Percentiles rank a stretch among this genome's conserved stretches.
Conservation (phyloP, 2,329 filamentous ascomycete species). For the Fusarium succisae region DNA sequence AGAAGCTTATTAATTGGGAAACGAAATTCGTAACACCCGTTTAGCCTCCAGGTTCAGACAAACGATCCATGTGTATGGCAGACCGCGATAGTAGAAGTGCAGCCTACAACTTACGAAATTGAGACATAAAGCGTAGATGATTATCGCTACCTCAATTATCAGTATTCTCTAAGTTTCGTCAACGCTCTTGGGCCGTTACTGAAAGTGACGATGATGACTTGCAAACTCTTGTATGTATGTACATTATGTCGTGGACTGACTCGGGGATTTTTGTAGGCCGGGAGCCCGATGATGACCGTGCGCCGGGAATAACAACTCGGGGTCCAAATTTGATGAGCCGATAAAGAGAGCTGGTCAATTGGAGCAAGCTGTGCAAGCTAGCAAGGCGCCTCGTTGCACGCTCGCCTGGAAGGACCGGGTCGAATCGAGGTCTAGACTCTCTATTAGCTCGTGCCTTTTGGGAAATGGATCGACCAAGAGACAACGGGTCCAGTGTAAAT, state of each 20-base stretch:
- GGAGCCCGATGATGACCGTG: conserved; percentile 13
- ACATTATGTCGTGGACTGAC: background rate
- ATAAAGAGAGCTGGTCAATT: conserved; percentile 1
- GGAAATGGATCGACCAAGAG: conserved; percentile 24
- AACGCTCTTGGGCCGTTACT: background rate
- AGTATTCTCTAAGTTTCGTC: background rate
- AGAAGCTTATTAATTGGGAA: background rate
- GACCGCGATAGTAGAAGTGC: background rate
- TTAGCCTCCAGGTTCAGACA: background rate
- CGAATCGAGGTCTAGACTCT: conserved; percentile 30
- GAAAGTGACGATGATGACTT: background rate
- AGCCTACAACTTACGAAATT: background rate
- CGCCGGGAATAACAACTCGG: conserved; percentile 29
- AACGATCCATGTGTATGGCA: background rate
- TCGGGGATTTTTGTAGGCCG: conserved; percentile 16
- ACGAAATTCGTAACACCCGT: background rate
- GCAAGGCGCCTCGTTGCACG: background rate
- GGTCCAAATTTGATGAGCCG: background rate
- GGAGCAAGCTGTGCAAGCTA: background rate
- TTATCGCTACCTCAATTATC: background rate
- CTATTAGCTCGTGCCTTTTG: conserved; percentile 6
- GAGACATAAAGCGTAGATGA: background rate
- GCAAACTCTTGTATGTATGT: background rate
- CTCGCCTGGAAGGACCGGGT: conserved; percentile 11
- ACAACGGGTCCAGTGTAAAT: conserved; percentile 9